Base-by-base conservation (phyloP, 2,329 filamentous ascomycete species). In the Microsporum audouinii region DNA sequence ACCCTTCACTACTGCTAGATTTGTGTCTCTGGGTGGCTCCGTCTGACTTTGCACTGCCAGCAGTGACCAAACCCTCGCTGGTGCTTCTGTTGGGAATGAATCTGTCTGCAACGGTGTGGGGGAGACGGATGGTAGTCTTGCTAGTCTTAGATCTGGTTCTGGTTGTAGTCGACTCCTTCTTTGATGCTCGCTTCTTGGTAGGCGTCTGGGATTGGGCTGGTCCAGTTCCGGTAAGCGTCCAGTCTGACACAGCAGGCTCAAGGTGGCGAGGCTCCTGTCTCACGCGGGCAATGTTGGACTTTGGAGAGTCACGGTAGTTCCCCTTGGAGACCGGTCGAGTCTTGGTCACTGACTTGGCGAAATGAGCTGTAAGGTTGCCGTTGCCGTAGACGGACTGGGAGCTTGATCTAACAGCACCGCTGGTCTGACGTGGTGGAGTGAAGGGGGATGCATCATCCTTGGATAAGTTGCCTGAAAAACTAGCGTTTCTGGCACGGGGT, bases 31-130 rank as follows among this genome's bases (percentile, higher is more conserved):
- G 82, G 72, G 83, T 84, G 29, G 49, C 27, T 64, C 92, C 88
- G 65, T 94, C 88, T 51, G 92, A 83, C 82, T 97, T 97, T 65
- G 85, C 86, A 60, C 89, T 87, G 63, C 90, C 89, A 62, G 83
- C 83, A 67, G 91, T 91, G 70, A 86, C 81, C 71, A 96, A 88
- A 61, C 88, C 91, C 59, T 95, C 94, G 79, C 91, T 96, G 66
- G 91, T 88, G 57, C 83, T 83, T 36, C 94, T 88, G 80, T 95
- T 96, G 67, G 94, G 92, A 67, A 99, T 97, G 79, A 97, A 99
- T 59, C 94, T 87, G 75, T 99, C 94, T 43, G 86, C 90, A 56
- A 84, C 82, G 69, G 92, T 94, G 74, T 82, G 76, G 33, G 79
- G 72, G 68, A 82, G 77, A 61, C 84, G 86, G 62, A 91, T 74